Evolutionary conservation across 257 asterid genomes (phyloP).

Genomic region (Linderniella brevidens): DNA sequence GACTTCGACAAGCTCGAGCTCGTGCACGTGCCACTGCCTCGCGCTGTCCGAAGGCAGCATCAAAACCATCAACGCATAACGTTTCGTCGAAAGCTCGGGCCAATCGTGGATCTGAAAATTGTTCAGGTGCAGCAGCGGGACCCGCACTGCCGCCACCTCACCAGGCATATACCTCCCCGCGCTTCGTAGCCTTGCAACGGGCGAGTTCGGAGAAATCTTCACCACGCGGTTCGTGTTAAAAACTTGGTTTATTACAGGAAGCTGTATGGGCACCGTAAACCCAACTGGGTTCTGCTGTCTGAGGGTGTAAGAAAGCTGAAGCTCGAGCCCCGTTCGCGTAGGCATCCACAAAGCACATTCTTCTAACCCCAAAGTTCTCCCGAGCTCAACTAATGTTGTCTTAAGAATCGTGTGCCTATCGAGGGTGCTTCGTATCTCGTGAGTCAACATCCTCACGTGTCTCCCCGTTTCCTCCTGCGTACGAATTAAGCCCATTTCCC

Average conservation of each 20-base stretch:
- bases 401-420: constrained; percentile 88
- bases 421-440: constrained; percentile 95
- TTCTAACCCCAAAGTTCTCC: constrained; percentile 76
- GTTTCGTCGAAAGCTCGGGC: constrained; percentile 87
- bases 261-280: constrained; percentile 75
- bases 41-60: constrained; percentile 96
- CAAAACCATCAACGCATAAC: constrained; percentile 92
- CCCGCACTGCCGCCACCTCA: constrained; percentile 94
- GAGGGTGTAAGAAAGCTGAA: constrained; percentile 88
- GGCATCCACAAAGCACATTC: constrained; percentile 99
- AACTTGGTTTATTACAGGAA: constrained; percentile 63
- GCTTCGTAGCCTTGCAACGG: constrained; percentile 69
- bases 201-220: constrained; percentile 70
- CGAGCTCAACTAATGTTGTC: constrained; percentile 89
- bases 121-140: constrained; percentile 71
- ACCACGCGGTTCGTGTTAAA: constrained; percentile 62
- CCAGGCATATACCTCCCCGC: constrained; percentile 73
- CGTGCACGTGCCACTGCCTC: constrained; percentile 92
- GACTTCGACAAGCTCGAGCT: constrained; percentile 95
- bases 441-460: constrained; percentile 96
- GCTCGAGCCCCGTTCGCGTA: constrained; percentile 77
- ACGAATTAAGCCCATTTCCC: constrained; percentile 94
- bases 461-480: constrained; percentile 97
- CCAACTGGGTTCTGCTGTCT: constrained; percentile 85
- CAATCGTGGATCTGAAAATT: constrained; percentile 92